Percentiles rank a stretch among this genome's conserved stretches.
phyloP scores from a whole-genome alignment of 257 asterid genomes.

The Capsicum baccatum region DNA sequence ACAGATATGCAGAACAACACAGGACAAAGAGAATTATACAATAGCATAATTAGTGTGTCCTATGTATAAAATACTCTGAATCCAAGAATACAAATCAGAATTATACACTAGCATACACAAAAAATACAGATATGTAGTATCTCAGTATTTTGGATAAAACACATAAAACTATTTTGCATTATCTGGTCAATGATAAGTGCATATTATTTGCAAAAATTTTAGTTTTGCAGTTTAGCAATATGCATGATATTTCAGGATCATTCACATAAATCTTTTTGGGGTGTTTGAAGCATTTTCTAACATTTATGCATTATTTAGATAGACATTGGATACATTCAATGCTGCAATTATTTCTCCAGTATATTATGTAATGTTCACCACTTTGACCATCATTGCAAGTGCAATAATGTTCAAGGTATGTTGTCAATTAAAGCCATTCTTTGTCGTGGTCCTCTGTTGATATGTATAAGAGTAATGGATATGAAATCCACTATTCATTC shows the following conservation, averaged over 20 bases:
- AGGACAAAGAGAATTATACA: too few relatives aligned
- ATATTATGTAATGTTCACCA: constrained; percentile 89
- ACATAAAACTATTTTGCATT: too few relatives aligned
- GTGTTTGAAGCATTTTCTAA: constrained; percentile 18
- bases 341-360: constrained; percentile 87
- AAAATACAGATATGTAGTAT: too few relatives aligned
- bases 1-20: too few relatives aligned
- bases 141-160: too few relatives aligned
- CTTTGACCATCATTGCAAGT: constrained; percentile 85
- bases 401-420: constrained; percentile 86
- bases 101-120: too few relatives aligned
- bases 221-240: neutral
- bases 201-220: neutral
- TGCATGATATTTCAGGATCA: neutral
- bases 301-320: constrained; percentile 31
- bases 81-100: too few relatives aligned
- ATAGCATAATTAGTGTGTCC: too few relatives aligned
- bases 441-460: constrained; percentile 14
- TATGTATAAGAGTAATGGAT: neutral
- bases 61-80: too few relatives aligned
- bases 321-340: constrained; percentile 90
- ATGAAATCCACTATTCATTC: neutral
- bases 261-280: neutral
- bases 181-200: neutral
- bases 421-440: constrained; percentile 14